Percentiles rank a stretch among this genome's conserved stretches.
Conservation (phyloP, 257 asterid genomes). For the Salvia rosmarinus region DNA sequence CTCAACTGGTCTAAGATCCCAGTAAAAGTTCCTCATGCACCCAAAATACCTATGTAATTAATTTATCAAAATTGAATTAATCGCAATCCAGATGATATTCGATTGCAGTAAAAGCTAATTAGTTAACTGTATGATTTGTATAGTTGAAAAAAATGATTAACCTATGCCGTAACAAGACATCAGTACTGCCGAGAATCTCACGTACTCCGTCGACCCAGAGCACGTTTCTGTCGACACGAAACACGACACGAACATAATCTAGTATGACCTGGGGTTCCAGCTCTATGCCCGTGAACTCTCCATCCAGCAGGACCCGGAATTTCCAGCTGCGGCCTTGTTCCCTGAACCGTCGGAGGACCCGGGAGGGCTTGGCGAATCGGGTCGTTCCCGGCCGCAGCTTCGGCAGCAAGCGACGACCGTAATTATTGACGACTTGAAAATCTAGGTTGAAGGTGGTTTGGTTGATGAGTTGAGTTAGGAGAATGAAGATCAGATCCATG, state of each 20-base stretch:
- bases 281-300: neutral
- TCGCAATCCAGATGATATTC: too few relatives aligned
- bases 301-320: neutral
- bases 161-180: conserved; percentile 4
- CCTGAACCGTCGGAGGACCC: neutral
- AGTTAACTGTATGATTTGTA: too few relatives aligned
- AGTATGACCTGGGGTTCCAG: neutral
- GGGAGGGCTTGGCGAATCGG: neutral
- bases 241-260: neutral
- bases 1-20: neutral
- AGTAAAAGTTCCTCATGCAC: conserved; percentile 8
- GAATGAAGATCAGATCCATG: neutral
- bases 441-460: neutral
- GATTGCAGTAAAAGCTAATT: too few relatives aligned
- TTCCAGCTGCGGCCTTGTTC: conserved; percentile 1
- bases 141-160: too few relatives aligned
- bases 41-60: conserved; percentile 23
- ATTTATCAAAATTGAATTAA: too few relatives aligned
- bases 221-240: neutral
- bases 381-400: conserved; percentile 1
- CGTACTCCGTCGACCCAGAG: neutral
- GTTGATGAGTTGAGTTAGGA: conserved; percentile 12
- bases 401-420: neutral
- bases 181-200: neutral
- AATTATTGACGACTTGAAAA: neutral